Conservation (phyloP, 179 eudicot genomes). For the Beta macrorhiza region DNA sequence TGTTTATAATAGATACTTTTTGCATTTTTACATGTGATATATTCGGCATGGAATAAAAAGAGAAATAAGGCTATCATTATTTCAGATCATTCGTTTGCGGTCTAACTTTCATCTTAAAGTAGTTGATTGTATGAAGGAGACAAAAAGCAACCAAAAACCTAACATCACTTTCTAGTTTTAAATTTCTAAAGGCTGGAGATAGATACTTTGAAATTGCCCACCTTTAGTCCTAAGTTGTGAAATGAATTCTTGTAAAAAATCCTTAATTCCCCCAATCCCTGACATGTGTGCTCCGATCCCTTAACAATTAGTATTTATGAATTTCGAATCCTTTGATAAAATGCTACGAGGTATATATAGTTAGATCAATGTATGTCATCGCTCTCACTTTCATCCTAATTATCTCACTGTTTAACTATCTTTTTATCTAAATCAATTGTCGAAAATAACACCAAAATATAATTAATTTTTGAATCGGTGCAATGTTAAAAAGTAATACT, state of each 20-base stretch:
- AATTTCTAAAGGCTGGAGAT: background rate
- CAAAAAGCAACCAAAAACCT: conserved; percentile 2
- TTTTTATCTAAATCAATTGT: too few species aligned
- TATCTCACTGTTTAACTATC: too few species aligned
- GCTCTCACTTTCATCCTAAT: too few species aligned
- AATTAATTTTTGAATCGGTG: too few species aligned
- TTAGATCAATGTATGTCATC: too few species aligned
- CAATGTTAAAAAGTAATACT: too few species aligned
- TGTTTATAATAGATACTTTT: background rate
- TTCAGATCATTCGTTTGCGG: background rate
- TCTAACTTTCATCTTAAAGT: conserved; percentile 6
- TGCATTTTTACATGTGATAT: background rate
- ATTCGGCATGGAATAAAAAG: background rate
- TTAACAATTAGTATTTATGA: too few species aligned
- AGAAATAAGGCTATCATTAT: background rate
- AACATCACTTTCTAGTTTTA: background rate
- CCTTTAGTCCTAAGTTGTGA: background rate
- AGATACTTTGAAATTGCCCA: background rate
- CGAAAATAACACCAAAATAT: too few species aligned
- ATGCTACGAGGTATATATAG: too few species aligned
- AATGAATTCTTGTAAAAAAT: background rate
- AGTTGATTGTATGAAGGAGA: background rate
- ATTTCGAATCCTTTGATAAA: too few species aligned
- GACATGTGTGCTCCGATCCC: background rate
- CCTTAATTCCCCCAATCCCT: too few species aligned